Percentiles rank a stretch among this genome's conserved stretches.
phyloP scores from a whole-genome alignment of 2,329 filamentous ascomycete genomes.

The Sclerotinia glacialis region DNA sequence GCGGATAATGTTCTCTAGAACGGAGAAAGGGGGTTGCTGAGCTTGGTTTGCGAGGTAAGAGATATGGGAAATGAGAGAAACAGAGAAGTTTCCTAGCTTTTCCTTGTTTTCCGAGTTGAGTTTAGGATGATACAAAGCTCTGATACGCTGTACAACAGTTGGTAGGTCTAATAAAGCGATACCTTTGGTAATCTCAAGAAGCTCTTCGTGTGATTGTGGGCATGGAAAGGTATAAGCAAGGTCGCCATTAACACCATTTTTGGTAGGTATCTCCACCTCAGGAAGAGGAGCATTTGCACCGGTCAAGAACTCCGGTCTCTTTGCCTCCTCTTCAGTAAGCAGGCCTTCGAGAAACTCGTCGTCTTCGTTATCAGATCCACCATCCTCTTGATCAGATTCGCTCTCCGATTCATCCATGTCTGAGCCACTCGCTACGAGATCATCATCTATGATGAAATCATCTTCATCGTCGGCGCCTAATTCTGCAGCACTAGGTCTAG shows the following conservation, averaged over 20 bases:
- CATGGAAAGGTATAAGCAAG: slow-evolving; percentile 85
- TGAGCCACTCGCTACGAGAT: slow-evolving; percentile 79
- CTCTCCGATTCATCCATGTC: slow-evolving; percentile 59
- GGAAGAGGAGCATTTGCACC: slow-evolving; percentile 46
- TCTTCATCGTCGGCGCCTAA: slow-evolving; percentile 88
- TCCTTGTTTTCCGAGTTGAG: slow-evolving; percentile 81
- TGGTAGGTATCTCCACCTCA: slow-evolving; percentile 42
- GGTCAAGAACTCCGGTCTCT: slow-evolving; percentile 51
- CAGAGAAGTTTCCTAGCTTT: slow-evolving; percentile 68
- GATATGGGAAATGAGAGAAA: slow-evolving; percentile 62
- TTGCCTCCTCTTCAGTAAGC: slow-evolving; percentile 56
- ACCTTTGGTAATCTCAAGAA: slow-evolving; percentile 62
- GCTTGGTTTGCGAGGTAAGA: slow-evolving; percentile 47
- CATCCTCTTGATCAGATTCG: slow-evolving; percentile 45
- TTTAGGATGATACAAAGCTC: slow-evolving; percentile 88
- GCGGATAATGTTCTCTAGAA: slow-evolving; percentile 77
- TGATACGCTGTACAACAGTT: slow-evolving; percentile 81
- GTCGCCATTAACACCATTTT: slow-evolving; percentile 46
- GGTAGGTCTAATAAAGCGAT: slow-evolving; percentile 66
- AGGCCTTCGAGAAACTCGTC: slow-evolving; percentile 73
- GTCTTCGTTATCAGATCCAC: slow-evolving; percentile 49
- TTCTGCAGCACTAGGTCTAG: slow-evolving; percentile 47
- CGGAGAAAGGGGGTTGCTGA: slow-evolving; percentile 56
- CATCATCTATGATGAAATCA: slow-evolving; percentile 86
- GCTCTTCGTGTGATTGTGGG: slow-evolving; percentile 71